These are phyloP conservation scores for Monosporascus sp. DNA, from an alignment of 2,329 filamentous ascomycete species.

Conservation along the genomic window DNA sequence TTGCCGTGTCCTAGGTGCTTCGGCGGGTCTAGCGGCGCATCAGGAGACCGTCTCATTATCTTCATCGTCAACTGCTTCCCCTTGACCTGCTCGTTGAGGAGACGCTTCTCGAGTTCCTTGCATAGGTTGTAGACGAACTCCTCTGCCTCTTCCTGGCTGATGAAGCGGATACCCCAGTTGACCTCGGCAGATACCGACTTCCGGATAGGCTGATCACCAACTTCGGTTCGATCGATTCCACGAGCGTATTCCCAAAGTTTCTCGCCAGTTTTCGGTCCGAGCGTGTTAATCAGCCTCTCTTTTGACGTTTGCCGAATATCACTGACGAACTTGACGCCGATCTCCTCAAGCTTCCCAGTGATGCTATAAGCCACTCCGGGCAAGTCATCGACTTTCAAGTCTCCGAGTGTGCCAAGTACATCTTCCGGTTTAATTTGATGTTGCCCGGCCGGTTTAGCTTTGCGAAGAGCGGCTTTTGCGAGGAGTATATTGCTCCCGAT, in stretches of 20 bases:
- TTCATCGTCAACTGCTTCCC: slow-evolving; percentile 89
- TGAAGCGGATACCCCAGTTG: slow-evolving; percentile 96
- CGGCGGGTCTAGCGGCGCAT: slow-evolving; percentile 83
- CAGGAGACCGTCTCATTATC: slow-evolving; percentile 80
- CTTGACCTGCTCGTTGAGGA: slow-evolving; percentile 79
- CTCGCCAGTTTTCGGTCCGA: slow-evolving; percentile 90
- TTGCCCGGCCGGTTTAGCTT: slow-evolving; percentile 91
- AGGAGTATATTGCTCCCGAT: slow-evolving; percentile 87
- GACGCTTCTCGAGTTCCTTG: slow-evolving; percentile 73
- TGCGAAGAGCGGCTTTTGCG: slow-evolving; percentile 84
- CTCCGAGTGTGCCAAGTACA: slow-evolving; percentile 69
- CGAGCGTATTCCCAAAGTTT: slow-evolving; percentile 86
- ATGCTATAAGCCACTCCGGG: slow-evolving; percentile 93
- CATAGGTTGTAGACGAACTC: slow-evolving; percentile 84
- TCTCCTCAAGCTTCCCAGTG: slow-evolving; percentile 78
- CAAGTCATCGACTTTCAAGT: slow-evolving; percentile 71
- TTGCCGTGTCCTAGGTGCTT: slow-evolving; percentile 95
- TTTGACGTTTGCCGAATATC: slow-evolving; percentile 74
- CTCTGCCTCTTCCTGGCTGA: slow-evolving; percentile 86
- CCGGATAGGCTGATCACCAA: slow-evolving; percentile 76
- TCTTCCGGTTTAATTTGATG: slow-evolving; percentile 81
- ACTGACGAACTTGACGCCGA: slow-evolving; percentile 75
- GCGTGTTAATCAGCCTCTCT: slow-evolving; percentile 64
- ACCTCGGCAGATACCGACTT: slow-evolving; percentile 97
- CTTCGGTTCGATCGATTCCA: slow-evolving; percentile 79